Evolutionary conservation across 2,329 filamentous ascomycete genomes (phyloP).

Genomic region (Paraconiothyrium sp.): DNA sequence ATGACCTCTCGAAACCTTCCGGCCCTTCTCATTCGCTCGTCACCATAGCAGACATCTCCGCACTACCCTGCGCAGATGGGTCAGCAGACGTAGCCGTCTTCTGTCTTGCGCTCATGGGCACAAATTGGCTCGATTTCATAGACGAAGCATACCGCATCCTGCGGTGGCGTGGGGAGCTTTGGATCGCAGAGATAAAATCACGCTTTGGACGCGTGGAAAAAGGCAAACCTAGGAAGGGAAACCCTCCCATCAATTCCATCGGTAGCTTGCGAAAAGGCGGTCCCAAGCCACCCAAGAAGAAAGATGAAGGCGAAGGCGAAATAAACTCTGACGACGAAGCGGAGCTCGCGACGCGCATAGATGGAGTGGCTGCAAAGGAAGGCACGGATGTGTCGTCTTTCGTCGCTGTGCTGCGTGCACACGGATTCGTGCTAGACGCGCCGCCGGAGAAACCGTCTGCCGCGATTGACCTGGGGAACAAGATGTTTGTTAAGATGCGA

Average conservation of each 20-base stretch:
- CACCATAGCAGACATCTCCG: slow-evolving; percentile 87
- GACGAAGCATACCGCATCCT: slow-evolving; percentile 94
- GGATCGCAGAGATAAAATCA: slow-evolving; percentile 96
- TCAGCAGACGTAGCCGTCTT: slow-evolving; percentile 90
- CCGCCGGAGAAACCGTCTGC: slow-evolving; percentile 63
- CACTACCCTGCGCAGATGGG: slow-evolving; percentile 78
- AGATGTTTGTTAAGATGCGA: slow-evolving; percentile 98
- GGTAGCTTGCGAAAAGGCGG: slow-evolving; percentile 55
- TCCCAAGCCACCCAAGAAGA: slow-evolving; percentile 51
- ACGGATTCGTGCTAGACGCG: slow-evolving; percentile 81
- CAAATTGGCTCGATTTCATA: slow-evolving; percentile 96
- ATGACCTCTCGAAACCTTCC: slow-evolving; percentile 82
- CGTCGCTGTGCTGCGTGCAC: slow-evolving; percentile 78
- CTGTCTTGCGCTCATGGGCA: slow-evolving; percentile 97
- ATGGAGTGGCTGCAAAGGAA: slow-evolving; percentile 69
- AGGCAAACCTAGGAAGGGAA: slow-evolving; percentile 45
- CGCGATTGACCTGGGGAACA: slow-evolving; percentile 85
- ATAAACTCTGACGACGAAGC: slow-evolving; percentile 64
- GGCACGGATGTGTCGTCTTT: slow-evolving; percentile 91
- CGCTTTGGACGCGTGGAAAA: slow-evolving; percentile 74
- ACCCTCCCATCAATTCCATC: slow-evolving; percentile 70
- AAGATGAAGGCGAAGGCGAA: slow-evolving; percentile 59
- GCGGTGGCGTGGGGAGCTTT: slow-evolving; percentile 93
- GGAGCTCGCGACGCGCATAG: slow-evolving; percentile 70
- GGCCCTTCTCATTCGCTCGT: slow-evolving; percentile 77